Evolutionary conservation across 306 rosid species (phyloP), one percentile per base, ranked within the genome.

Genomic region (Aeschynomene evenia): DNA sequence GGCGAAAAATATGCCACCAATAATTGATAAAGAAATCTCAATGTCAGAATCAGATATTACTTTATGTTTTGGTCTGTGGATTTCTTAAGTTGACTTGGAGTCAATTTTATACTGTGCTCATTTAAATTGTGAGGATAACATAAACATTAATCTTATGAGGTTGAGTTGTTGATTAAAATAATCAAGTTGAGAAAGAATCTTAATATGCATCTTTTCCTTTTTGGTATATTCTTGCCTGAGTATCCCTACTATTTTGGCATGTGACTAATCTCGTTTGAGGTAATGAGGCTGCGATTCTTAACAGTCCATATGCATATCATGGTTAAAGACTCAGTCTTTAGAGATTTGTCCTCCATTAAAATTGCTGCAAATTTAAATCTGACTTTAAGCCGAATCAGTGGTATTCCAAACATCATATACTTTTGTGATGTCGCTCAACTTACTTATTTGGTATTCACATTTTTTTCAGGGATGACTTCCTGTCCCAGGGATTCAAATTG

Each of bases 401-500:
- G 19, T 46, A 19, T 36, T 59, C 43, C 6, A 10, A n/a, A 66
- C 43, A 3, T 18, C 11, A n/a, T 20, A 2, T 28, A 33, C 46
- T 53, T 6, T 9, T 43, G 36, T 43, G 20, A 31, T 15, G 54
- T 36, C 42, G 40, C 40, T 7, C 1, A 34, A 5, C 40, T 34
- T 18, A 24, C 12, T 50, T 54, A 20, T 13, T 4, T 46, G 51
- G 22, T 55, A 67, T 51, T 34, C 29, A 0, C 26, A 31, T 1
- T 45, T 45, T 26, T 68, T 28, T 63, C 80, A 85, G 92, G 85
- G 91, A 84, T 49, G 83, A 82, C 71, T 86, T 86, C 74, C 76
- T 86, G 21, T 86, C 91, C 16, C 74, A 79, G 40, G 88, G 91
- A 50, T 86, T 86, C 75, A 86, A 84, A 29, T 60, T 86, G 85